phyloP scores from a whole-genome alignment of 1,139 yeast species.

The Yamadazyma blattariae region DNA sequence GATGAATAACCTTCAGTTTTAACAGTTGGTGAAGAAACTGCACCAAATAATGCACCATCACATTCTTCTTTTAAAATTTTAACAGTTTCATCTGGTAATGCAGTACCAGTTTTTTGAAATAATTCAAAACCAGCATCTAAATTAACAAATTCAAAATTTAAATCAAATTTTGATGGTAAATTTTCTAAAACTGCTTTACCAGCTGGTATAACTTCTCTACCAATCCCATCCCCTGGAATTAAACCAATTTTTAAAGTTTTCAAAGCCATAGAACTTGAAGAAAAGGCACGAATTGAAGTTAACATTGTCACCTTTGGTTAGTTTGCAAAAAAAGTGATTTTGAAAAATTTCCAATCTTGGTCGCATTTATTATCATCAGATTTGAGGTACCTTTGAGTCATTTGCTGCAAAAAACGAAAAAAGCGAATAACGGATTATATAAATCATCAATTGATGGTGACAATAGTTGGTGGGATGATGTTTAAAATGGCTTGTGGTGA shows the following conservation, averaged over 20 bases:
- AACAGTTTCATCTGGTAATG: constrained; percentile 91
- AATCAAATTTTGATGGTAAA: constrained; percentile 70
- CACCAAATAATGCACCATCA: constrained; percentile 97
- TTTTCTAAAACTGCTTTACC: constrained; percentile 84
- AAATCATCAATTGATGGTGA: background rate
- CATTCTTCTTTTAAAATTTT: constrained; percentile 74
- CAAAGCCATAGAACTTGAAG: constrained; percentile 28
- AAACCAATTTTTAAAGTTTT: constrained; percentile 51
- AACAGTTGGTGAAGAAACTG: constrained; percentile 91
- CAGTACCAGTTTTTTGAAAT: constrained; percentile 89
- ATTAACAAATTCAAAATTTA: constrained; percentile 80
- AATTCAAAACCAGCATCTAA: constrained; percentile 93
- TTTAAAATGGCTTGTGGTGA: too few relatives aligned
- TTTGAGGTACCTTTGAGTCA: background rate
- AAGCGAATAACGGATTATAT: background rate
- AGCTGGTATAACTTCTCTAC: constrained; percentile 95
- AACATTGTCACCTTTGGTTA: too few relatives aligned
- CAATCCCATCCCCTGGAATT: constrained; percentile 98
- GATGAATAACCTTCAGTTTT: constrained; percentile 97
- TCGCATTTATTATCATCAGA: too few relatives aligned
- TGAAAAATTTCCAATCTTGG: too few relatives aligned
- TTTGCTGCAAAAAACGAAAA: background rate
- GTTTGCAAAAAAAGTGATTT: too few relatives aligned
- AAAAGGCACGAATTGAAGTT: constrained; percentile 29
- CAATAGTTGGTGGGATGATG: too few relatives aligned